Conservation (phyloP, 2,329 filamentous ascomycete species). For the Aspergillus floridensis region DNA sequence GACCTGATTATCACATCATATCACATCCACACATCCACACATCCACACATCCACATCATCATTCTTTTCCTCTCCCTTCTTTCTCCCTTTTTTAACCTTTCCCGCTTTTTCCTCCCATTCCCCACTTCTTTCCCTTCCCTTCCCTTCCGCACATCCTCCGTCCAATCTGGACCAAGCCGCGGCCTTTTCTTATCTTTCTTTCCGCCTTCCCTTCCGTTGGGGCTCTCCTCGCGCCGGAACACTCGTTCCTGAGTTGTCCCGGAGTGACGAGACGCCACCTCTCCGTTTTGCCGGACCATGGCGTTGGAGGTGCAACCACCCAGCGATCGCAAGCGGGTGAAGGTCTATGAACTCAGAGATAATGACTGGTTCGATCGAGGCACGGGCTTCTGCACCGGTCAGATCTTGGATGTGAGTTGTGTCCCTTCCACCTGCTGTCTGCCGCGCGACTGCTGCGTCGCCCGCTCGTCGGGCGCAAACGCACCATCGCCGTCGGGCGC, state of each 20-base stretch:
- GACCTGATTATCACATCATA: too few relatives aligned
- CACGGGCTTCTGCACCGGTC: constrained; percentile 88
- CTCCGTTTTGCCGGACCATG: constrained; percentile 41
- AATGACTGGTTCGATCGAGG: constrained; percentile 99
- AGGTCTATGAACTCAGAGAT: constrained; percentile 97
- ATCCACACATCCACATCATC: not conserved
- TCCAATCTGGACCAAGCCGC: constrained; percentile 14
- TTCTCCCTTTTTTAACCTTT: constrained; percentile 20
- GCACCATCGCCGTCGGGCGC: constrained; percentile 15
- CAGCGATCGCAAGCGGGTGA: constrained; percentile 67
- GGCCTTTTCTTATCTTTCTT: constrained; percentile 15
- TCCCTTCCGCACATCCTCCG: constrained; percentile 7
- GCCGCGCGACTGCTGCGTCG: constrained; percentile 15
- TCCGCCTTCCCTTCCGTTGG: constrained; percentile 11
- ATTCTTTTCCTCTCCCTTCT: not conserved
- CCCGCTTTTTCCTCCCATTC: constrained; percentile 17
- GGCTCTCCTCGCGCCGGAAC: constrained; percentile 35
- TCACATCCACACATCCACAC: not conserved
- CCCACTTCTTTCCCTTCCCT: constrained; percentile 12
- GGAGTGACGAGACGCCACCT: constrained; percentile 40
- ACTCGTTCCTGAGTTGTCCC: constrained; percentile 36
- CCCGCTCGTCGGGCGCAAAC: constrained; percentile 20
- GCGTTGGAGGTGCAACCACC: constrained; percentile 48
- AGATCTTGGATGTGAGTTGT: constrained; percentile 65
- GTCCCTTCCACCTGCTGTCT: not conserved